Base-by-base conservation (phyloP, 2,329 filamentous ascomycete species). In the Fusarium falciforme region DNA sequence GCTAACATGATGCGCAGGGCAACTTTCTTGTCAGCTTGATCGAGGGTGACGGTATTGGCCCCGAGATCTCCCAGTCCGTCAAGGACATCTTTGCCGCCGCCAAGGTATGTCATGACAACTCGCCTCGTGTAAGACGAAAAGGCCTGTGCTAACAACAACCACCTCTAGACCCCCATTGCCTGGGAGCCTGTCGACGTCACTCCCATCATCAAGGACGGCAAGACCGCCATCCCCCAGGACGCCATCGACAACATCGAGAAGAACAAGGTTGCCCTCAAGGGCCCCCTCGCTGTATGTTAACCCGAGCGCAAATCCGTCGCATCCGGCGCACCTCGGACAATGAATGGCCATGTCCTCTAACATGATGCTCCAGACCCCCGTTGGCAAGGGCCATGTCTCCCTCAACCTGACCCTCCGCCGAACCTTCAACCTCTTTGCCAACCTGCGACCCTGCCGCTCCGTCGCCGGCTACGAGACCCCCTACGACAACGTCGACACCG, bases 401-500 rank as follows among this genome's bases (percentile, higher is more conserved):
- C 94, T 99, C 79, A 99, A 99, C 90, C 89, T 99, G 77, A 99
- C 96, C 70, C 95, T 99, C 81, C 96, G 96, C 83, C 93, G 96
- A 83, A 99, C 97, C 75, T 99, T 99, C 89, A 99, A 99, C 90
- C 95, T 99, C 81, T 99, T 99, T 86, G 97, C 96, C 88, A 99
- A 99, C 89, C 90, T 99, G 80, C 95, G 97, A 82, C 96, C 97
- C 73, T 99, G 97, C 92, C 94, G 95, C 83, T 98, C 95, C 75
- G 95, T 99, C 78, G 94, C 93, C 76, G 96, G 96, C 81, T 99
- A 93, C 93, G 98, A 98, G 92, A 99, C 96, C 63, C 95, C 96
- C 74, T 98, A 98, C 89, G 96, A 98, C 84, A 91, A 93, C 80
- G 96, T 99, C 82, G 93, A 99, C 87, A 98, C 95, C 42, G 94